Evolutionary conservation across 108 stramenopile species (phyloP), one percentile per base, ranked within the genome.

Genomic region (Pseudonitzschia pungens): DNA sequence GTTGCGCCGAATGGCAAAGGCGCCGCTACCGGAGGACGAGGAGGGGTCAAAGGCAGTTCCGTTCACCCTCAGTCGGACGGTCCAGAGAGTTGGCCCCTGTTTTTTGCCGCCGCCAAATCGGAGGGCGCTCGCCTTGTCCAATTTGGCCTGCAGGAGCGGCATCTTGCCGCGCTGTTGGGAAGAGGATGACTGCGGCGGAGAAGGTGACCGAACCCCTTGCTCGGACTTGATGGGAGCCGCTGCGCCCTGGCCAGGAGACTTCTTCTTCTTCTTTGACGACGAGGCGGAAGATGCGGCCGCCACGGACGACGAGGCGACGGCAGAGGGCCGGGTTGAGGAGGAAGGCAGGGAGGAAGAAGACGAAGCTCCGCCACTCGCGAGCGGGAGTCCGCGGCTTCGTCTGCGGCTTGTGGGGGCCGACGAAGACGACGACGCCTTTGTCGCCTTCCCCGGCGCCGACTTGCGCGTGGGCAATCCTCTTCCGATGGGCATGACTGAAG

Each of bases 211-310:
- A 36, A 36, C 36, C 36, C 45, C 45, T 12, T 4, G 45, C 18
- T 48, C 45, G 14, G 45, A 18, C 45, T 48, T 48, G 45, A 48
- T 12, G 7, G 45, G 45, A 18, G 14, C n/a, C 4, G 24, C 27
- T 22, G 29, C 22, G 15, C 14, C 22, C 29, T 58, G 12, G 29
- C 57, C 14, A 22, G 15, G 14, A 21, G 27, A 14, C 32, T 62
- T 62, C 14, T 62, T 62, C n/a, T 62, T 62, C 60, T 62, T 55
- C 54, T 22, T 55, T 1, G 64, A 65, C 18, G 64, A 65, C n/a
- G 60, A 29, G 0, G 60, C n/a, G 26, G 60, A 62, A 22, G 60
- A 20, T 63, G 60, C 60, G 28, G 60, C n/a, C 28, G 21, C 53
- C 29, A 18, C 0, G 4, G 57, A 58, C 29, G 57, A 22, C 29